Conservation (phyloP, 1,139 yeast species). For the Pichia sp. region DNA sequence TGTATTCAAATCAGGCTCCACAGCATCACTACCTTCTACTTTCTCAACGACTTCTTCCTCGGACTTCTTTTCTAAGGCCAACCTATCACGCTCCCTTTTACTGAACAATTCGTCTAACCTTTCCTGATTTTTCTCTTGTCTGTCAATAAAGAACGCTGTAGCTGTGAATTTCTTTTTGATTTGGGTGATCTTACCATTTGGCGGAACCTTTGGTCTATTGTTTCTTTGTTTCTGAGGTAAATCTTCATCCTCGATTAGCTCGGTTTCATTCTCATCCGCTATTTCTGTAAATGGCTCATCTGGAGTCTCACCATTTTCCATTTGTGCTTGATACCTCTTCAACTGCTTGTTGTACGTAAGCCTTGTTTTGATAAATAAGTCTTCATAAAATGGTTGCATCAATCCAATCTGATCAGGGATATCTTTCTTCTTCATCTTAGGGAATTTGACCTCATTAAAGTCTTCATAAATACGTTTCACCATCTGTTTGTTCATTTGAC, state of each 20-base stretch:
- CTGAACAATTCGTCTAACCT: constrained; percentile 4
- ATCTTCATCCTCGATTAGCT: constrained; percentile 69
- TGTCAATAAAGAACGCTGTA: constrained; percentile 40
- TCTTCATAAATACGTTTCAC: constrained; percentile 57
- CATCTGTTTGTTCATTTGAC: constrained; percentile 35
- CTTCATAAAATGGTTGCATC: constrained; percentile 50
- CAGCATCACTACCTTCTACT: no score
- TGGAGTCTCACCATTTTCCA: constrained; percentile 8
- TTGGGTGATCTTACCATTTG: constrained; percentile 79
- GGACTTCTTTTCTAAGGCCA: no score
- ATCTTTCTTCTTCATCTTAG: constrained; percentile 43
- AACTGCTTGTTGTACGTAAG: constrained; percentile 36
- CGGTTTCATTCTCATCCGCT: constrained; percentile 38
- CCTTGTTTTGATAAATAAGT: constrained; percentile 47
- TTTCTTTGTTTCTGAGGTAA: constrained; percentile 74
- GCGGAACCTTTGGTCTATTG: constrained; percentile 82
- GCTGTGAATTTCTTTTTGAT: constrained; percentile 58
- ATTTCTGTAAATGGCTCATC: constrained; percentile 17
- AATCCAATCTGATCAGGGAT: constrained; percentile 50
- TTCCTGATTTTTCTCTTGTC: constrained; percentile 19
- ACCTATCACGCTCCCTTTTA: no score
- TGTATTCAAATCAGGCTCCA: no score
- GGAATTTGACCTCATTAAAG: constrained; percentile 44
- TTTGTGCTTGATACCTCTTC: constrained; percentile 37
- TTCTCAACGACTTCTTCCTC: no score